Evolutionary conservation across 306 rosid genomes (phyloP), one percentile per base, ranked within the genome.

Genomic region (Dalbergia cochinchinensis): DNA sequence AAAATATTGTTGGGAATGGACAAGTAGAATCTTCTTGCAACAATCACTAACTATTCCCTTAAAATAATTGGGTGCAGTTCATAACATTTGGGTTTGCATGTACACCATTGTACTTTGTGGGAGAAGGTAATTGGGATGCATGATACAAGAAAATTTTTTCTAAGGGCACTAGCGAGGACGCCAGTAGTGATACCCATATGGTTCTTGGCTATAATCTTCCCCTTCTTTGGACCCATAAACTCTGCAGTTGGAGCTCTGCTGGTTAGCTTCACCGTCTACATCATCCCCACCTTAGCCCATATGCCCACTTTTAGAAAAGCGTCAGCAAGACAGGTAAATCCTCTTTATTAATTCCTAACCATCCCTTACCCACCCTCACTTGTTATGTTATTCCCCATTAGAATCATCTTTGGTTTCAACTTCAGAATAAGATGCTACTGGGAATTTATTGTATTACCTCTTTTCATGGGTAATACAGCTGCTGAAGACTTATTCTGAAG

Each of bases 101-200:
- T 76, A 95, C 99, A 13, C 99, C 99, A 22, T 34, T 95, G 82
- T 95, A 95, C 89, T 95, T 95, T 64, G 99, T 95, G 99, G 99
- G 99, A 95, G 92, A 95, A 95, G 87, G 97, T 90, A 77, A 92
- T 95, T 16, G 99, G 98, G 58, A 95, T 95, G 98, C 99, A 95
- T 60, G 98, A 91, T 78, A 88, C 99, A 18, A 95, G 31, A 71
- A 95, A 97, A 87, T 73, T 95, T 7, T 95, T 94, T 61, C 0
- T 91, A 44, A 87, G 99, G 85, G 99, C 99, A 26, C 41, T 92
- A 11, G 99, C 92, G 39, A 90, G 99, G 79, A 79, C 92, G 55
- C 99, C 99, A 0, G 97, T 95, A 84, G 99, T 95, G 35, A 84
- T 95, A n/a, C 99, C 99, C 3, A 91, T 95, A 19, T 95, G 99